Conservation (phyloP, 768 basidiomycete species). For the Lentinula raphanica region DNA sequence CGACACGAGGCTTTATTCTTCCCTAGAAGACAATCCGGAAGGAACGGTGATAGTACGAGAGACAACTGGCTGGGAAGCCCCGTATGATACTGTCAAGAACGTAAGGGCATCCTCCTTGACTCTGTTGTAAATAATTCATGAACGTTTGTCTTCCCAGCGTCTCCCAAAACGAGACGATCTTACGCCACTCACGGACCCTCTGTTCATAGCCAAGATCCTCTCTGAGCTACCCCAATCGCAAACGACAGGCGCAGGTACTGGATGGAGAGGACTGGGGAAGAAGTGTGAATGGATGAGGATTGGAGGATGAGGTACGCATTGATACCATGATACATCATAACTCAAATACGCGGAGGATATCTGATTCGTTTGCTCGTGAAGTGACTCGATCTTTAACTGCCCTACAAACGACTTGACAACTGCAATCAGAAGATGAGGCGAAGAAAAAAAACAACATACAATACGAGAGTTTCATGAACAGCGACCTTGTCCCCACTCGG, state of each 20-base stretch:
- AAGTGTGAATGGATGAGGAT: conserved; percentile 16
- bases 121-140: conserved; percentile 1
- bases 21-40: conserved; percentile 53
- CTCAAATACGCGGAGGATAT: no score
- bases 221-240: conserved; percentile 53
- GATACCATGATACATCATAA: no score
- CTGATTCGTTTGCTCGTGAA: no score
- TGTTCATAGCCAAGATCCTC: conserved; percentile 72
- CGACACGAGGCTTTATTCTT: conserved; percentile 89
- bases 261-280: conserved; percentile 81
- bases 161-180: conserved; percentile 75
- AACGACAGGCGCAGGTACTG: conserved; percentile 70
- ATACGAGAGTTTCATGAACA: no score
- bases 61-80: conserved; percentile 84
- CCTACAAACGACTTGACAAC: no score
- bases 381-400: no score
- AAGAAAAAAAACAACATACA: no score
- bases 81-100: conserved; percentile 73
- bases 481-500: no score
- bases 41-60: conserved; percentile 64
- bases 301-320: not conserved
- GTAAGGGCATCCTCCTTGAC: conserved; percentile 37
- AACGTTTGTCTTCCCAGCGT: conserved; percentile 33
- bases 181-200: conserved; percentile 82
- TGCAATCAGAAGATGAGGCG: no score